Evolutionary conservation across 2,329 filamentous ascomycete species (phyloP), one percentile per base, ranked within the genome.

Genomic region (Acarospora socialis): DNA sequence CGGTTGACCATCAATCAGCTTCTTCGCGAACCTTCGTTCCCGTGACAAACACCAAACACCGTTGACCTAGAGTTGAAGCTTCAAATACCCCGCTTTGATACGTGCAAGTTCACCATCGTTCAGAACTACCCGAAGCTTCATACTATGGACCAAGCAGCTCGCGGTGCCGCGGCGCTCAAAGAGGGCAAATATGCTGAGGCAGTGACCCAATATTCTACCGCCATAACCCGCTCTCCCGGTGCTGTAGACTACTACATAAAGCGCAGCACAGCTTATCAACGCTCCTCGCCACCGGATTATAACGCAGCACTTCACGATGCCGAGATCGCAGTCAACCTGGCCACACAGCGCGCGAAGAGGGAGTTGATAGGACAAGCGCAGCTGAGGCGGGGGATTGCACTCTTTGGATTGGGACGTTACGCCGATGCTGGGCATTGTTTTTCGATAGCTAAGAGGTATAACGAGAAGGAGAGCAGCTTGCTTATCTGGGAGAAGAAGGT

Each of bases 191-290:
- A 73, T 54, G 58, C 66, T 4, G 62, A 66, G 28, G 84, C 81
- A 26, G 70, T 93, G 43, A 52, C 61, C 21, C 68, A 75, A 45
- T 77, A 79, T 41, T 78, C 77, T 5, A 55, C 61, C 22, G 82
- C 81, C 5, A 61, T 92, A 16, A 45, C 54, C 20, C 58, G 71
- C 38, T 64, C 64, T 8, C 73, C 77, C 0, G 62, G 61, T 22
- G 82, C 81, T 3, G 79, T 82, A 1, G 59, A 69, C 29, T 94
- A 90, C 70, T 77, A 87, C 40, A 71, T 90, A 40, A 74, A 79
- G 43, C 81, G 87, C 13, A 80, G 83, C 4, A 83, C 76, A 24
- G 82, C 82, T 22, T 77, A 84, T 50, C 68, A 81, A 30, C 70
- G 80, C 37, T 63, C 68, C 2, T 63, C 61, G 21, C 59, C 66